These are phyloP conservation scores for Arachnomyces sp. DNA, from an alignment of 2,329 filamentous ascomycete species.

Conservation along the genomic window DNA sequence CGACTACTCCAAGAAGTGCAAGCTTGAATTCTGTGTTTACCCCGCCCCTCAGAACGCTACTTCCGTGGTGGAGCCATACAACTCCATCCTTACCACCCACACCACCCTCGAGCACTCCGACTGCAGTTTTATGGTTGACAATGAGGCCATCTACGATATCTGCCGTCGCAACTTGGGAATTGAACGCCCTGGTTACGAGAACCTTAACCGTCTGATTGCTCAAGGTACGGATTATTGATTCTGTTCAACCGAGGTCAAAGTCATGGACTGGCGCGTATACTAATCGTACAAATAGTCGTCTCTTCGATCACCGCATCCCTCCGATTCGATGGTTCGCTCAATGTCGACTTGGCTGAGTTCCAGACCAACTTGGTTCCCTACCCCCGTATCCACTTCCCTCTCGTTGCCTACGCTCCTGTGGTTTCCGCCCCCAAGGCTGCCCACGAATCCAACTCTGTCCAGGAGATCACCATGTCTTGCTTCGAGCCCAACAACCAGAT, in stretches of 20 bases:
- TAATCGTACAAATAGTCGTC: constrained; percentile 57
- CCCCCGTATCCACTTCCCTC: constrained; percentile 97
- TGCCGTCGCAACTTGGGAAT: constrained; percentile 96
- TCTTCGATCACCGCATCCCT: constrained; percentile 98
- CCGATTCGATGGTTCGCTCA: constrained; percentile 95
- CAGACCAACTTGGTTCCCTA: constrained; percentile 99
- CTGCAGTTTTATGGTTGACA: constrained; percentile 99
- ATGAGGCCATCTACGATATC: constrained; percentile 99
- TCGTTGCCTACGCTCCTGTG: constrained; percentile 91
- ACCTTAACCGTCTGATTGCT: constrained; percentile 96
- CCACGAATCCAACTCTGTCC: constrained; percentile 95
- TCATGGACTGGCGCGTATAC: constrained; percentile 17
- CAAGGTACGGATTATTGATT: constrained; percentile 56
- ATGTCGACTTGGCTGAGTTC: constrained; percentile 99
- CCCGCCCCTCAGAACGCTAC: constrained; percentile 94
- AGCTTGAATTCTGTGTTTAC: constrained; percentile 99
- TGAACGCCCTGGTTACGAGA: constrained; percentile 96
- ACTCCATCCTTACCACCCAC: constrained; percentile 98
- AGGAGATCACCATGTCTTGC: constrained; percentile 98
- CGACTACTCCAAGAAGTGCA: constrained; percentile 99
- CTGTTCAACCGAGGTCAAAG: background rate
- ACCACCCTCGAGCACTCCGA: constrained; percentile 98
- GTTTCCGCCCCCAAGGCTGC: constrained; percentile 91
- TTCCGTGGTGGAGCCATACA: constrained; percentile 98
- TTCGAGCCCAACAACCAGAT: constrained; percentile 99